Evolutionary conservation across 2,329 filamentous ascomycete genomes (phyloP), one percentile per base, ranked within the genome.

Genomic region (Diplodia intermedia): DNA sequence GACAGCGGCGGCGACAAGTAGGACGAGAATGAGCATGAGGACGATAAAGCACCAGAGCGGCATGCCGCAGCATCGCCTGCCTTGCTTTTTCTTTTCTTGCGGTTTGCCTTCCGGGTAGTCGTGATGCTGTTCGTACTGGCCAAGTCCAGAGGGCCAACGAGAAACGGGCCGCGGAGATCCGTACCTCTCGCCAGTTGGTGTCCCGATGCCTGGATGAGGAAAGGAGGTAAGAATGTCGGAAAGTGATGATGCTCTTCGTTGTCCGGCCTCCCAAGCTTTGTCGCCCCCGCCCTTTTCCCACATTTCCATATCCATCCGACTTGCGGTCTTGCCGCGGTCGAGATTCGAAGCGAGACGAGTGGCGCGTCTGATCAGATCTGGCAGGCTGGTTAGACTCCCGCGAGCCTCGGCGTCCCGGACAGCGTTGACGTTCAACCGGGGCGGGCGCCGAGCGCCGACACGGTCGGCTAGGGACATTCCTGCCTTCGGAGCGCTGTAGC

Each of bases 311-410:
- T 84, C 85, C 7, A 87, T 73, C 68, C 85, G 82, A 74, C 87
- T 89, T 14, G 88, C 88, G 23, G 88, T 89, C 71, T 81, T 90
- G 14, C 94, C 94, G 71, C 89, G 89, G 74, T 98, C 94, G 69
- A 99, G 89, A 79, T 97, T 93, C 0, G 92, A 88, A 18, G 94
- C 94, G 47, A 98, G 82, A 71, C 88, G 89, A 0, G 94, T 98
- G 12, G 95, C 95, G 72, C 95, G 88, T 74, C 89, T 86, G 72
- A 99, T 98, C 69, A 99, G 82, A 77, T 98, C 95, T 0, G 94
- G 91, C 69, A 99, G 82, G 79, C 94, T 97, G 1, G 95, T 98
- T 71, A 97, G 84, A 76, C 94, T 97, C 4, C 93, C 94, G 74
- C 95, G 88, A 1, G 90, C 88, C 78, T 97, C 93, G 18, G 92